Evolutionary conservation across 1,284 basidiomycete species (phyloP), one percentile per base, ranked within the genome.

Genomic region (Somion occarium): DNA sequence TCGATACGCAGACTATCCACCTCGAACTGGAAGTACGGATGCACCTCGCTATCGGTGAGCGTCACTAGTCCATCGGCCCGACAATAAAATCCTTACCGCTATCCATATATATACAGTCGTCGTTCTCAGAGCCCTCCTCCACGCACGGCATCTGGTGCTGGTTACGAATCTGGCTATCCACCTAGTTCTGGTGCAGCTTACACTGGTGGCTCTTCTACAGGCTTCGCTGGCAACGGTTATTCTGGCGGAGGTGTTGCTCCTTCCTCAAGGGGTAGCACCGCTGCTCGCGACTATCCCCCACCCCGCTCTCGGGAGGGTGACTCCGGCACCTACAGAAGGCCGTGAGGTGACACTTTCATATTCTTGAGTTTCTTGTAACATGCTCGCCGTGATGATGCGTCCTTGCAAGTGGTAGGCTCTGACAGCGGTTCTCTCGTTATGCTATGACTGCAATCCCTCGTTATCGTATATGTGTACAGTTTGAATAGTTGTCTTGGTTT

Each of bases 61-160:
- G 50, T 45, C 48, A 37, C 51, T 54, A 24, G 20, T 38, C 48
- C 12, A 15, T 44, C 39, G 22, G 38, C 37, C 7, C 30, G 7
- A 7, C 15, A 34, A 34, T 34, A 44, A 9, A 15, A 7, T 43
- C 24, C 30, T 34, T 15, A 34, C 30, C 15, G 7, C 30, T 34
- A 34, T 34, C 7, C 7, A 34, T 15, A 7, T 15, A 34, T 34
- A 7, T 34, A 7, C 30, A 88, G 86, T 52, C 85, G 87, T 62
- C 83, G 87, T 50, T 90, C 87, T 24, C 76, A 81, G 62, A 89
- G 86, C 60, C 85, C 85, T 44, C 67, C 71, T 27, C 63, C 73
- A 54, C 71, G 78, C 48, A 59, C 69, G 52, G 59, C 63, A 46
- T 60, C 67, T 58, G 60, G 61, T 59, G 62, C 65, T 50, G n/a